These are phyloP conservation scores for Tetramitus jugosus DNA, from an alignment of 208 protist genomes.

Conservation along the genomic window DNA sequence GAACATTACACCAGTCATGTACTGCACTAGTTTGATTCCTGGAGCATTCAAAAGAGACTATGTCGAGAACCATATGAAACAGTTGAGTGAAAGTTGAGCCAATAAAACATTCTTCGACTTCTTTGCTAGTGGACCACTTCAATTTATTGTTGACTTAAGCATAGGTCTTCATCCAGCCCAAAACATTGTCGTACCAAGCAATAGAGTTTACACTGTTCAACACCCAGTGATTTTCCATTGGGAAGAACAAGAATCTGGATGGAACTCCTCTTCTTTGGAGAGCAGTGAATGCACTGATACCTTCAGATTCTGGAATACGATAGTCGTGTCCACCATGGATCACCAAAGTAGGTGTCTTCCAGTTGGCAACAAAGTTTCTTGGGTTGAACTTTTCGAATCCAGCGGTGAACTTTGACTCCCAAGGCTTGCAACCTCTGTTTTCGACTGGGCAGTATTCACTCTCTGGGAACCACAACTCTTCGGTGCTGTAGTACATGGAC, in stretches of 20 bases:
- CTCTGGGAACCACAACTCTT: slow-evolving; percentile 27
- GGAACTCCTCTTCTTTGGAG: slow-evolving; percentile 34
- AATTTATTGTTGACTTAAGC: slow-evolving; percentile 22
- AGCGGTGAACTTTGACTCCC: not conserved
- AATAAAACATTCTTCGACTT: no score
- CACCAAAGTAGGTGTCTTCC: slow-evolving; percentile 34
- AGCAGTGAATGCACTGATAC: slow-evolving; percentile 31
- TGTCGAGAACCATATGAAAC: no score
- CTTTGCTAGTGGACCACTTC: no score
- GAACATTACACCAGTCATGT: no score
- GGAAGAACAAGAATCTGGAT: slow-evolving; percentile 33
- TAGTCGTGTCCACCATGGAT: slow-evolving; percentile 16
- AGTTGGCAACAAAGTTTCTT: slow-evolving; percentile 20
- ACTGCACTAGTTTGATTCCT: no score
- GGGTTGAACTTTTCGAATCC: slow-evolving; percentile 29
- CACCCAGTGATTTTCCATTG: slow-evolving; percentile 40
- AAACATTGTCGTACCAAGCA: slow-evolving; percentile 34
- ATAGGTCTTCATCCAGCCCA: slow-evolving; percentile 30
- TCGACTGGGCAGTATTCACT: not conserved
- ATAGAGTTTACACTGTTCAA: slow-evolving; percentile 36
- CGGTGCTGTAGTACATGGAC: slow-evolving; percentile 29
- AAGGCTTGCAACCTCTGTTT: slow-evolving; percentile 19
- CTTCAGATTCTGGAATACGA: slow-evolving; percentile 28
- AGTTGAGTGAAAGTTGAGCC: no score
- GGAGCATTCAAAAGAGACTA: no score